These are phyloP conservation scores for Podospora conica DNA, from an alignment of 495 filamentous ascomycete species.

Conservation along the genomic window DNA sequence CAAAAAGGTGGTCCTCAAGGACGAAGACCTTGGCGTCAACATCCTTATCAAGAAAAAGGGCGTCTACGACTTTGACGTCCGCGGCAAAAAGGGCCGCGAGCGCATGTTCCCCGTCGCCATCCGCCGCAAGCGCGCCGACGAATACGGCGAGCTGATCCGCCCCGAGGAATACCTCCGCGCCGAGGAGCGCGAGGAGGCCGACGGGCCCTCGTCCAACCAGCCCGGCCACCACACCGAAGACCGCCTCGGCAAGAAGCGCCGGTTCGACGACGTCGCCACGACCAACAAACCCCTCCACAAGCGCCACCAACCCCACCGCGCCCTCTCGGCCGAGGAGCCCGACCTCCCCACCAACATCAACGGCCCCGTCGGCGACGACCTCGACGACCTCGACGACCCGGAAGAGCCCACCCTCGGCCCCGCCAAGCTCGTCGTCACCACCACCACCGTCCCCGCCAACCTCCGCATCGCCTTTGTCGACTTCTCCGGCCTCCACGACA, in stretches of 20 bases:
- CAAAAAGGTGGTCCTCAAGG: constrained; percentile 72
- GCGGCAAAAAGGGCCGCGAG: constrained; percentile 88
- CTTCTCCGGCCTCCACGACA: constrained; percentile 87
- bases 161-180: constrained; percentile 92
- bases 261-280: constrained; percentile 70
- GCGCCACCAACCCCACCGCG: constrained; percentile 33
- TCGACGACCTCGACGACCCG: constrained; percentile 51
- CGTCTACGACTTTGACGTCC: constrained; percentile 85
- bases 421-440: constrained; percentile 61
- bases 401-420: constrained; percentile 60
- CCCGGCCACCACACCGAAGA: constrained; percentile 45
- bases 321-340: constrained; percentile 34
- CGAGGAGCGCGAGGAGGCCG: constrained; percentile 82
- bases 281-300: constrained; percentile 38
- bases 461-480: constrained; percentile 81
- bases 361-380: constrained; percentile 40
- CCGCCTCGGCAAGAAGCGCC: constrained; percentile 83
- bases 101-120: constrained; percentile 86
- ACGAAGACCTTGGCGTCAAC: constrained; percentile 85
- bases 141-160: constrained; percentile 87
- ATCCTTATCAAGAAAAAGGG: constrained; percentile 82
- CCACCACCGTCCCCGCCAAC: constrained; percentile 56
- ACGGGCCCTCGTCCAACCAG: constrained; percentile 51
- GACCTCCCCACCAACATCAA: constrained; percentile 36
- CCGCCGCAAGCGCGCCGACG: constrained; percentile 72